Conservation (phyloP, 2,329 filamentous ascomycete genomes). For the Periconia sp. region DNA sequence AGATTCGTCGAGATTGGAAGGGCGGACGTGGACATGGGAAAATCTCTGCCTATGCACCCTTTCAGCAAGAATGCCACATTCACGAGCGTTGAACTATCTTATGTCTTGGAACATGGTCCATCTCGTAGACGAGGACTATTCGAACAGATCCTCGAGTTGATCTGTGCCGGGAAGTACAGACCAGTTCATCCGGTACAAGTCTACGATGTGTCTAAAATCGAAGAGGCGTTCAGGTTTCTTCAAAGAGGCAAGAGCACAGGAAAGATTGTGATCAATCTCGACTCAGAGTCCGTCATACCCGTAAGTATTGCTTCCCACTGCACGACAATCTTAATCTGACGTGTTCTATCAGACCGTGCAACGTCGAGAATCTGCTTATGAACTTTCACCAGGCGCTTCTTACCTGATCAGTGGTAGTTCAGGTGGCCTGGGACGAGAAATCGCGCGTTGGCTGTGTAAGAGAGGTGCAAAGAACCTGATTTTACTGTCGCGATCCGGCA, state of each 20-base stretch:
- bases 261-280: constrained; percentile 16
- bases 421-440: constrained; percentile 21
- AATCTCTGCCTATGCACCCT: constrained; percentile 2
- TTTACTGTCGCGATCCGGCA: constrained; percentile 12
- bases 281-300: constrained; percentile 9
- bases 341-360: not conserved
- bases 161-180: no score
- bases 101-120: no score
- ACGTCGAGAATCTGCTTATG: not conserved
- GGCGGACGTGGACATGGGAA: constrained; percentile 1
- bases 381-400: constrained; percentile 12
- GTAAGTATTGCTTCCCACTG: not conserved
- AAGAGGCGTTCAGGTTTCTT: constrained; percentile 12
- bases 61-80: constrained; percentile 5
- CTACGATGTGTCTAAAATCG: no score
- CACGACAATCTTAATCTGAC: not conserved
- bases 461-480: constrained; percentile 22
- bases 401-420: constrained; percentile 25
- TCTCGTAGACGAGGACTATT: no score
- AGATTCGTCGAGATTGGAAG: constrained; percentile 34
- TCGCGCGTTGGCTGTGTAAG: constrained; percentile 17
- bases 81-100: no score
- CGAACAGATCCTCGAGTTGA: no score
- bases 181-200: no score
- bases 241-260: constrained; percentile 16